Evolutionary conservation across 768 basidiomycete genomes (phyloP).

Genomic region (Pholiota molesta): DNA sequence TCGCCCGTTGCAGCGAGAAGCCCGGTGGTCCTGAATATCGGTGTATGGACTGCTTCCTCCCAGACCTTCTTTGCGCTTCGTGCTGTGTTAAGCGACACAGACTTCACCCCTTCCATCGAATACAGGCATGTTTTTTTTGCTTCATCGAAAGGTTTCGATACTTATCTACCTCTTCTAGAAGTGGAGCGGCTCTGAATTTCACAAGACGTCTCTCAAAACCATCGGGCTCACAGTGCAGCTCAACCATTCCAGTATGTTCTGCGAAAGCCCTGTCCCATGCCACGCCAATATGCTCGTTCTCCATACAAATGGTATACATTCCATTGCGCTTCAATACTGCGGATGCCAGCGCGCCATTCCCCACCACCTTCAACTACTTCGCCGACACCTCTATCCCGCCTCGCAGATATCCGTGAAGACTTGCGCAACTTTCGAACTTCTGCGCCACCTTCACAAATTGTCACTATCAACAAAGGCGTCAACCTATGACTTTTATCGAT

Average conservation of each 20-base stretch:
- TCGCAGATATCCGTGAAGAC: slow-evolving; percentile 4
- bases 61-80: slow-evolving; percentile 2
- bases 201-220: slow-evolving; percentile 2
- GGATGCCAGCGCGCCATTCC: slow-evolving; percentile 8
- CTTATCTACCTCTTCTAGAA: neutral
- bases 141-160: neutral
- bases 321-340: slow-evolving; percentile 14
- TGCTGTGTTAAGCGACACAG: slow-evolving; percentile 14
- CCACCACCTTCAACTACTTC: slow-evolving; percentile 21
- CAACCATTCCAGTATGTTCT: slow-evolving; percentile 7
- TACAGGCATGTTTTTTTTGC: slow-evolving; percentile 6
- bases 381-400: slow-evolving; percentile 17
- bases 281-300: slow-evolving; percentile 11
- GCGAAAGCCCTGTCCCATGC: slow-evolving; percentile 4
- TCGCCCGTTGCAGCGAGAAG: neutral
- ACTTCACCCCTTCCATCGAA: slow-evolving; percentile 10
- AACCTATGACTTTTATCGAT: slow-evolving; percentile 14
- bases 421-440: slow-evolving; percentile 14
- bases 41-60: slow-evolving; percentile 12
- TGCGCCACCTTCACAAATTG: slow-evolving; percentile 31
- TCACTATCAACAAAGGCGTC: slow-evolving; percentile 25
- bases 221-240: slow-evolving; percentile 9
- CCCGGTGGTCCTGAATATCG: slow-evolving; percentile 4
- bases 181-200: neutral
- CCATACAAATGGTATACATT: slow-evolving; percentile 18